Evolutionary conservation across 371 early-diverging fungal species (phyloP), one percentile per base, ranked within the genome.

Genomic region (Mortierella polycephala): DNA sequence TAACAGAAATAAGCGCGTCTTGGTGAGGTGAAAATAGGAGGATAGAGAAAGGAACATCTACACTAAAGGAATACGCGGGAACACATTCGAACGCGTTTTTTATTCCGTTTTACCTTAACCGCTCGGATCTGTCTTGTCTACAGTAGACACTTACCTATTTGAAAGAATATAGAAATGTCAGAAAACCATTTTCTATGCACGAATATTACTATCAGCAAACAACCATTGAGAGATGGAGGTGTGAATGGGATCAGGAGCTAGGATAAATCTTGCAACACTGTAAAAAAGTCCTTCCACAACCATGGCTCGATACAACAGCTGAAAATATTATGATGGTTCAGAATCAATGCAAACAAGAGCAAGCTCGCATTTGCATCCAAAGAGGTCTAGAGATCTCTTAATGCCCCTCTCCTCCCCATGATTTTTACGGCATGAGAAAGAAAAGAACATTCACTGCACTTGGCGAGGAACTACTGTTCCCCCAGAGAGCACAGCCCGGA

Each of bases 401-500:
- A 46, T 49, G 58, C 30, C 30, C 4, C 30, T 30, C 30, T 30
- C 4, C 4, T 12, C 11, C 52, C 40, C 12, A 37, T 16, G 9
- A 21, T 60, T 53, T 47, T 50, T 13, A 54, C 30, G 51, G 57
- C 44, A 18, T 4, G 30, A 30, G 30, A 30, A 30, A 30, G 30
- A 30, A 40, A 41, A 37, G 21, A 64, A 52, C 60, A 46, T 62
- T 58, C 77, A 77, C 69, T 50, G 49, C 42, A 57, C 77, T 71
- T 71, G 77, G 54, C 77, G 77, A 77, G 72, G 63, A 71, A 71
- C 77, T 13, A 71, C 77, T 61, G 77, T 68, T 71, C 64, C 72
- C 64, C 77, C 77, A 77, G 21, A 77, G 72, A 77, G 77, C 69
- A 77, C 69, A 60, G 65, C 14, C 72, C 46, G 56, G 23, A 63